Evolutionary conservation across 1,284 basidiomycete genomes (phyloP), one percentile per base, ranked within the genome.

Genomic region (Porogramme epimiltina): DNA sequence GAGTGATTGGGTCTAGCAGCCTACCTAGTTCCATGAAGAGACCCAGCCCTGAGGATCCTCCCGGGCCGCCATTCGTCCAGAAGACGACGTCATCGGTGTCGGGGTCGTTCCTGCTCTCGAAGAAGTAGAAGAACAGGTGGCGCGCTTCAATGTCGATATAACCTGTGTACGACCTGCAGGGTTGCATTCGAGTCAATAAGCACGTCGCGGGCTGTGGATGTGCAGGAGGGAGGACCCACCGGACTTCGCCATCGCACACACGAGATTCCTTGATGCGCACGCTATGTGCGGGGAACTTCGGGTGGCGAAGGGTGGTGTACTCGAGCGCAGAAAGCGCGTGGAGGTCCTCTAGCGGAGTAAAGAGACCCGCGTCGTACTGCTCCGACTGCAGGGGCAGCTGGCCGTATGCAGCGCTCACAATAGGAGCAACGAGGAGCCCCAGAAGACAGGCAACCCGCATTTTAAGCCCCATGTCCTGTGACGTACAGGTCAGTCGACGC

Each of bases 121-220:
- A 93, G 65, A 81, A 83, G 71, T 78, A 80, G 75, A 91, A 93
- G 73, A 93, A 94, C 22, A 93, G 68, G 57, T 88, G 86, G 40
- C 85, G 78, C 8, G 86, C 84, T 56, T 82, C 78, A 39, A 82
- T 78, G 49, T 89, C 87, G 45, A 89, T 85, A 64, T 87, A 86
- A n/a, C 81, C 81, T 0, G 77, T 75, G 56, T 57, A 62, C 15
- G 56, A 51, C 1, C 56, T 55, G n/a, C 8, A 18, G 9, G 23
- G 4, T 3, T 13, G 11, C 5, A 42, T 42, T n/a, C n/a, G n/a
- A n/a, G n/a, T n/a, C n/a, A n/a, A 10, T 6, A 10, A 13, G 24
- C 22, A 31, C 6, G 6, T 31, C 13, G 22, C 31, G 5, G 20
- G 20, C 23, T 11, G 24, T 24, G 10, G 9, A 4, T 20, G n/a